Evolutionary conservation across 202 grass and related monocot species (phyloP).

Genomic region (Musa balbisiana): DNA sequence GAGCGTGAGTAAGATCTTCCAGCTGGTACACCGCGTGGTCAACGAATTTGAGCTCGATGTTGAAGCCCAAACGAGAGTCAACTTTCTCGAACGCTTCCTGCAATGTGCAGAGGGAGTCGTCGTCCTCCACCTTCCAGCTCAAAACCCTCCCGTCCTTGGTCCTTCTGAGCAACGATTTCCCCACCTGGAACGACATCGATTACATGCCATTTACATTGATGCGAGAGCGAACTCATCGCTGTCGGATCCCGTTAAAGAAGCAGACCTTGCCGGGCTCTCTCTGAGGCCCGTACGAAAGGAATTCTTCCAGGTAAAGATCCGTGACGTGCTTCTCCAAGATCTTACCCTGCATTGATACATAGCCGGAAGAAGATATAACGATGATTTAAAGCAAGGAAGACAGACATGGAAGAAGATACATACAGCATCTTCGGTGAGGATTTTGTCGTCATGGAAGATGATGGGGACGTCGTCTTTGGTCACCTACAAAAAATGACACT

Average conservation of each 20-base stretch:
- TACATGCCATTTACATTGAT: neutral
- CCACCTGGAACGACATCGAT: slow-evolving; percentile 13
- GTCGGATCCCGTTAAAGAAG: neutral
- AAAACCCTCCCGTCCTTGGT: neutral
- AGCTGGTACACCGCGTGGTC: neutral
- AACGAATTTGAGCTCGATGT: slow-evolving; percentile 17
- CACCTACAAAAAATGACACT: slow-evolving; percentile 33
- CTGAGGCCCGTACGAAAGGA: slow-evolving; percentile 19
- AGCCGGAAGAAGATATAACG: neutral
- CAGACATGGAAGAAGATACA: neutral
- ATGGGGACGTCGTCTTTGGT: slow-evolving; percentile 13
- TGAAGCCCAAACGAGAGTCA: slow-evolving; percentile 6
- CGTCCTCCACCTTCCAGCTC: slow-evolving; percentile 13
- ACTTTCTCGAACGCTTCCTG: slow-evolving; percentile 22
- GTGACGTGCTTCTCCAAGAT: slow-evolving; percentile 4
- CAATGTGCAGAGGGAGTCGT: slow-evolving; percentile 17
- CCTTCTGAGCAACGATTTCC: slow-evolving; percentile 6
- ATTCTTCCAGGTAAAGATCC: slow-evolving; percentile 14
- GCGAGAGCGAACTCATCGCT: neutral
- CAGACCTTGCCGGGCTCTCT: slow-evolving; percentile 8
- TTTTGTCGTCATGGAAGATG: slow-evolving; percentile 14
- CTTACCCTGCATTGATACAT: neutral
- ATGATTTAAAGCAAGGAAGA: no score
- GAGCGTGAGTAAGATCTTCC: slow-evolving; percentile 1
- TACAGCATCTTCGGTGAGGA: slow-evolving; percentile 12